Conservation (phyloP, 2,329 filamentous ascomycete species). For the Diaporthe longicolla region DNA sequence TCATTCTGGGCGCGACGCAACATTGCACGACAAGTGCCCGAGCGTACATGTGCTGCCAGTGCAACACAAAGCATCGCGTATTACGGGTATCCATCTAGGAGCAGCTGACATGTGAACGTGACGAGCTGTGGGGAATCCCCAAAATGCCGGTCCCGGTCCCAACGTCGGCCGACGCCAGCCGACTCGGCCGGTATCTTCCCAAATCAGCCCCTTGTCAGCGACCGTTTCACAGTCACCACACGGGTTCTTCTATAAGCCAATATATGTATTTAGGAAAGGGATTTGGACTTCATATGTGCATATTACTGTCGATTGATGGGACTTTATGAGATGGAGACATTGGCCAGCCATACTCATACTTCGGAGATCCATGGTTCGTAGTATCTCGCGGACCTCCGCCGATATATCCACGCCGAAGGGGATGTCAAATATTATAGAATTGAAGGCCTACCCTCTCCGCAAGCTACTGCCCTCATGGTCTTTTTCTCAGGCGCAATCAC, state of each 20-base stretch:
- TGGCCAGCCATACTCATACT: not conserved
- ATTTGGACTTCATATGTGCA: too few species aligned
- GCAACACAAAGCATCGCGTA: constrained; percentile 12
- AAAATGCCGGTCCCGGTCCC: not conserved
- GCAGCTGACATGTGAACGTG: constrained; percentile 37
- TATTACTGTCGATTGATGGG: too few species aligned
- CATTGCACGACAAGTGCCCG: constrained; percentile 23
- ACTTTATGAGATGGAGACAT: too few species aligned
- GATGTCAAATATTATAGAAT: not conserved
- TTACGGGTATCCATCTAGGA: not conserved
- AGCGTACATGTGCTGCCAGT: constrained; percentile 27
- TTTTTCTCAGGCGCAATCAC: not conserved
- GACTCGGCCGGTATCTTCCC: constrained; percentile 23
- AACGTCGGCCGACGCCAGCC: not conserved
- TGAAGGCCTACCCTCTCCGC: not conserved
- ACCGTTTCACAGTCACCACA: not conserved
- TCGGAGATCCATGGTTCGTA: not conserved
- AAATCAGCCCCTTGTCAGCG: not conserved
- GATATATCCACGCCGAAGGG: not conserved
- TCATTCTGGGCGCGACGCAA: not conserved
- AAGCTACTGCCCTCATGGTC: not conserved
- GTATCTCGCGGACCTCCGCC: not conserved
- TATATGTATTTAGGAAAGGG: too few species aligned
- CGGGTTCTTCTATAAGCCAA: too few species aligned
- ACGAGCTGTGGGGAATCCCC: constrained; percentile 13